Evolutionary conservation across 169 alveolate species (phyloP).

Genomic region (Toxoplasma gondii): DNA sequence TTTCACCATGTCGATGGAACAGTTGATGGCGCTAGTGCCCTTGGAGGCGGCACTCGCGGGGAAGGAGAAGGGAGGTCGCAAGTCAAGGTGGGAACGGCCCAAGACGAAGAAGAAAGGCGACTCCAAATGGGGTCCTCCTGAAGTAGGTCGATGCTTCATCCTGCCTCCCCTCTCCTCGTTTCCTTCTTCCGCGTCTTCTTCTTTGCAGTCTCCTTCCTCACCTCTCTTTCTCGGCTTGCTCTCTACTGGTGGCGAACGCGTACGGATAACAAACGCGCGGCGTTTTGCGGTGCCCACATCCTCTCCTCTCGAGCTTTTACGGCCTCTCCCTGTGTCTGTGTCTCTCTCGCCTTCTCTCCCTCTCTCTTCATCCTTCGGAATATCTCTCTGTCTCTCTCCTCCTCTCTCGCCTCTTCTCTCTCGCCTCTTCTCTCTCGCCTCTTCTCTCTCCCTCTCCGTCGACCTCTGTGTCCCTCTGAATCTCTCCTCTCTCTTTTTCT

Average conservation of each 20-base stretch:
- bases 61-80: conserved; percentile 55
- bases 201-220: not conserved
- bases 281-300: no score
- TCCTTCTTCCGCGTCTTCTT: not conserved
- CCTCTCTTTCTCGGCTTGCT: no score
- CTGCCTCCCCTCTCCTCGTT: not conserved
- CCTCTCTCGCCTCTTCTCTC: no score
- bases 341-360: not conserved
- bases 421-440: not conserved
- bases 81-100: conserved; percentile 65
- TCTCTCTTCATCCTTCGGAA: not conserved
- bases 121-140: conserved; percentile 51
- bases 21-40: conserved; percentile 72
- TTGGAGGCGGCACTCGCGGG: conserved; percentile 62
- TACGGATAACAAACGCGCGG: no score
- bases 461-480: no score
- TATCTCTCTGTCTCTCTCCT: not conserved
- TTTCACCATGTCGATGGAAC: conserved; percentile 69
- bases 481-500: not conserved
- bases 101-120: conserved; percentile 26
- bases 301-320: no score
- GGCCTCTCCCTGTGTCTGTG: no score
- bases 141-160: not conserved
- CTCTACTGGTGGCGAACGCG: no score
- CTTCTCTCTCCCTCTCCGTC: not conserved